These are phyloP conservation scores for Xylona heveae DNA, from an alignment of 495 filamentous ascomycete genomes.

Conservation along the genomic window DNA sequence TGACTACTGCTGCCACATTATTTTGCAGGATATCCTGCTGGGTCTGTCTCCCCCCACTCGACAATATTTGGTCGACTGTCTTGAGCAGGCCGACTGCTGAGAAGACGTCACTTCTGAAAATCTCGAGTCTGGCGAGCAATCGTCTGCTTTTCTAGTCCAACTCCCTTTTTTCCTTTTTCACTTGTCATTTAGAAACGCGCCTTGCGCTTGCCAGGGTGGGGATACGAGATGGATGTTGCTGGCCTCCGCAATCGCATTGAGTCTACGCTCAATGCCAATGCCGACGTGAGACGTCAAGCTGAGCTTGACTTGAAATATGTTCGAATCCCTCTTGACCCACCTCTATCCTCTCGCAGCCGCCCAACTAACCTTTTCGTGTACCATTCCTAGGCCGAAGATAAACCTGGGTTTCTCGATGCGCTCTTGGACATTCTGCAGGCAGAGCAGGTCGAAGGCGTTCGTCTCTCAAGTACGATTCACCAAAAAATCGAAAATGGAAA, in stretches of 20 bases:
- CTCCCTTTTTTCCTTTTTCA: not conserved
- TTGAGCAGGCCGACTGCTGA: too few relatives aligned
- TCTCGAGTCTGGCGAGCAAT: too few relatives aligned
- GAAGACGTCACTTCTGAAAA: too few relatives aligned
- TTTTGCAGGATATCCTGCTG: too few relatives aligned
- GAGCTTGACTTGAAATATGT: conserved; percentile 92
- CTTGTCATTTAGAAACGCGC: not conserved
- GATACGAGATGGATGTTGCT: conserved; percentile 60
- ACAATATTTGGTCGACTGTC: too few relatives aligned
- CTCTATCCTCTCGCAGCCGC: conserved; percentile 2
- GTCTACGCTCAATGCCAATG: conserved; percentile 69
- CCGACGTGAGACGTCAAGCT: conserved; percentile 63
- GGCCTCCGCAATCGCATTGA: conserved; percentile 71
- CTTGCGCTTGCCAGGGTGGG: conserved; percentile 12
- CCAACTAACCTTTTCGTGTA: conserved; percentile 5
- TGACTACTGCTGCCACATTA: too few relatives aligned
- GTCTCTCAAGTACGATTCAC: conserved; percentile 55
- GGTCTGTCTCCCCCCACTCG: too few relatives aligned
- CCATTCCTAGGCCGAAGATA: conserved; percentile 58
- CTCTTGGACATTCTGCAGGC: conserved; percentile 75
- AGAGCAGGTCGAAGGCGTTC: conserved; percentile 64
- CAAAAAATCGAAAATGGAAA: conserved; percentile 7
- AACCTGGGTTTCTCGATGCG: conserved; percentile 75
- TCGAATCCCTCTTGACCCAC: conserved; percentile 18
- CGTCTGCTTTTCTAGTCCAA: not conserved